Base-by-base conservation (phyloP, 306 rosid genomes). In the Cucurbita pepo region DNA sequence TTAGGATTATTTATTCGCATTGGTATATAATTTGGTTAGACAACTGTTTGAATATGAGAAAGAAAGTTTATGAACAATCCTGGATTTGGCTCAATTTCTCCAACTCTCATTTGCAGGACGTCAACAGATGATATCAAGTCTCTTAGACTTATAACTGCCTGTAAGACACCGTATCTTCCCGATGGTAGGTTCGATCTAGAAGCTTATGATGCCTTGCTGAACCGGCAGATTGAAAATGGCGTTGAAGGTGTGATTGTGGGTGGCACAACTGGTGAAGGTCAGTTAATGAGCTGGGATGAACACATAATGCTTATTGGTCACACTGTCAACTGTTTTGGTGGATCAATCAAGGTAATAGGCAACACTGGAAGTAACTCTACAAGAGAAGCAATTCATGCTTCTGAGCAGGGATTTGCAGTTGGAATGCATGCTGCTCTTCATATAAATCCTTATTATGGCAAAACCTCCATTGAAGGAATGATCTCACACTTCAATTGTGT, bases 351-450 rank as follows among this genome's bases (percentile, higher is more conserved):
- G 90, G 96, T 87, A 22, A 89, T 94, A 72, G 97, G 97, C 74
- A 94, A 91, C 81, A 89, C 96, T 8, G 97, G 97, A 81, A 93
- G 98, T 74, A 93, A 90, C 81, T 90, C 97, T 19, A 88, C 97
- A 4, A 80, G 92, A 85, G 97, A 94, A 87, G 97, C 97, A 43
- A 84, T 94, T 77, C 99, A 91, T 85, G 97, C 99, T 74, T 77
- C 91, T 1, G 97, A 94, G 69, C 99, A 94, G 69, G 99, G 99
- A 58, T 94, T 90, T 84, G 97, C 97, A 4, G 99, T 94, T 75
- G 99, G 97, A 72, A 94, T 90, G 98, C 98, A 94, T 72, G 98
- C 86, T 36, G 97, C 98, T n/a, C 96, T 94, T 64, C 98, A 94
- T 77, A 86, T 90, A 76, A 94, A 94, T 81, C 98, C 98, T 40